phyloP scores from a whole-genome alignment of 345 rosid species.

The Trapa incisa region DNA sequence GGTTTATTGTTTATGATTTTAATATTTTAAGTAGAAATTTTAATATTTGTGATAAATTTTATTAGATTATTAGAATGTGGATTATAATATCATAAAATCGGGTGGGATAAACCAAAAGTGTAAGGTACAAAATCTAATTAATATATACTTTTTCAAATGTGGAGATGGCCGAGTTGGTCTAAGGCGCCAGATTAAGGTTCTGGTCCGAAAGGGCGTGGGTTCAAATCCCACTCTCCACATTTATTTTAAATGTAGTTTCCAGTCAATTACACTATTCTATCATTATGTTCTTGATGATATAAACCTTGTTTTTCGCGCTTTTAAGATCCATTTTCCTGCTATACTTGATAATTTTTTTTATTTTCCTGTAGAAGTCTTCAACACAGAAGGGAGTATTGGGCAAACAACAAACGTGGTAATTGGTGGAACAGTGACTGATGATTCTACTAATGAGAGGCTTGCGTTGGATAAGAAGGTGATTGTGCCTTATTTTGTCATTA shows the following conservation, averaged over 20 bases:
- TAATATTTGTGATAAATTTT: too few relatives aligned
- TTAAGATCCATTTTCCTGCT: background rate
- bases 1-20: too few relatives aligned
- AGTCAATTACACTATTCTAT: background rate
- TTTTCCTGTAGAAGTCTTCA: slow-evolving; percentile 60
- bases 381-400: slow-evolving; percentile 83
- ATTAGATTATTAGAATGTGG: too few relatives aligned
- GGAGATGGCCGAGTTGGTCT: slow-evolving; percentile 98
- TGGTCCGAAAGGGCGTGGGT: slow-evolving; percentile 99
- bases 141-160: slow-evolving; percentile 10
- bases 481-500: background rate
- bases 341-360: background rate
- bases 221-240: slow-evolving; percentile 93
- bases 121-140: too few relatives aligned
- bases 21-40: too few relatives aligned
- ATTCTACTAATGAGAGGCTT: slow-evolving; percentile 81
- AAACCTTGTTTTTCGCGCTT: background rate
- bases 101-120: too few relatives aligned
- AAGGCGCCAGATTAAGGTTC: slow-evolving; percentile 99
- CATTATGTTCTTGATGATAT: too few relatives aligned
- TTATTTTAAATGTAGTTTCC: too few relatives aligned
- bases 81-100: too few relatives aligned
- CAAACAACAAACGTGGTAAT: slow-evolving; percentile 92
- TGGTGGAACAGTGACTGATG: slow-evolving; percentile 90
- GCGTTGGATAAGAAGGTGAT: slow-evolving; percentile 84